Base-by-base conservation (phyloP, 768 basidiomycete species). In the Mycena leptocephala region DNA sequence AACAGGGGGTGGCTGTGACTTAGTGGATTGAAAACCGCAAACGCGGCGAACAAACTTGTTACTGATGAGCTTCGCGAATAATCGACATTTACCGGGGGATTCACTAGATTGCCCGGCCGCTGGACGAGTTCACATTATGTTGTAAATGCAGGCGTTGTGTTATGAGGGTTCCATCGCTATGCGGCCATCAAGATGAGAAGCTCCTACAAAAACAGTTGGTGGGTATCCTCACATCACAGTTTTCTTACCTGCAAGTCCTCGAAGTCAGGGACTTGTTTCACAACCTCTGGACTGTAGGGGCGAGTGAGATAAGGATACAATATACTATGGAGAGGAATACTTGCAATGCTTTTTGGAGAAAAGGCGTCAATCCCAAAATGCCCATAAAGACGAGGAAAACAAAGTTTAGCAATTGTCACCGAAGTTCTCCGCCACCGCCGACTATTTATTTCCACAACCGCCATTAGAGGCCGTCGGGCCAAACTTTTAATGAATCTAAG, bases 131-230 rank as follows among this genome's bases (percentile, higher is more conserved):
- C n/a, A n/a, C n/a, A n/a, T n/a, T n/a, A n/a, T n/a, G n/a, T n/a
- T n/a, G n/a, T n/a, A 93, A 97, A 80, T 96, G 94, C 55, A 96
- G 88, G 28, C 95, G 91, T 81, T 95, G 95, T 0, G 95, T 97
- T 80, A 97, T 89, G 71, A 97, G 92, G 10, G 95, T 97, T 58
- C 93, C 96, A 88, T 97, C 96, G 55, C 96, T 96, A 79, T 63
- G 13, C 70, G 66, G 24, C 68, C 61, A 51, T 30, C 65, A 18
- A 53, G 72, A 62, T 48, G 51, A 73, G 71, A 76, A 63, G 61
- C 32, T 67, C 66, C n/a, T 32, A 62, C 32, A 72, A 28, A 48
- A n/a, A n/a, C 30, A 69, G 56, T 72, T 73, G 59, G 66, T 51
- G 37, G 33, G 70, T 66, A 67, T 69, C 76, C 91, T 83, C 84